These are phyloP conservation scores for Oryza rufipogon DNA, from an alignment of 176 grass and related monocot genomes.

Conservation along the genomic window DNA sequence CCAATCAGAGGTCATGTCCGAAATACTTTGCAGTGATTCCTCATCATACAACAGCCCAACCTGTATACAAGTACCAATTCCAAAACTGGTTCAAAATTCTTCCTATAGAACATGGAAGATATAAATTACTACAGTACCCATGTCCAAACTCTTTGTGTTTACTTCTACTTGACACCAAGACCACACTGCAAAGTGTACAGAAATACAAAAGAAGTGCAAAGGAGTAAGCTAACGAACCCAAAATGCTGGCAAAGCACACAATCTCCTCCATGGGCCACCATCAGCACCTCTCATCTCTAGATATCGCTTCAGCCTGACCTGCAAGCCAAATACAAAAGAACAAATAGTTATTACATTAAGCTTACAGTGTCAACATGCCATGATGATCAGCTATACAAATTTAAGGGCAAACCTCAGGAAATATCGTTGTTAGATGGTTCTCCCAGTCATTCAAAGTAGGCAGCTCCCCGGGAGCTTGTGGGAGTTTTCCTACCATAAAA, in stretches of 20 bases:
- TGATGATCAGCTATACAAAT: not conserved
- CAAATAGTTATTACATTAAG: slow-evolving; percentile 24
- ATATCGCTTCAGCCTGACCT: slow-evolving; percentile 99
- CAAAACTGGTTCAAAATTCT: not conserved
- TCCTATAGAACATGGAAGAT: not conserved
- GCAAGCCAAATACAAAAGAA: slow-evolving; percentile 36
- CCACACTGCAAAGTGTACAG: not conserved
- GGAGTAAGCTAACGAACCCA: slow-evolving; percentile 60
- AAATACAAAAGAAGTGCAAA: not conserved
- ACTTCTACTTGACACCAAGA: not conserved
- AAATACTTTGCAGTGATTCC: slow-evolving; percentile 78
- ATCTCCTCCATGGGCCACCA: slow-evolving; percentile 96
- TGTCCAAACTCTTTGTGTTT: not conserved
- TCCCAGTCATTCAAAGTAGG: slow-evolving; percentile 98
- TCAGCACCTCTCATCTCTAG: slow-evolving; percentile 99
- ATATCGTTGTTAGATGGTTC: slow-evolving; percentile 99
- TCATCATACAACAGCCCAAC: slow-evolving; percentile 93
- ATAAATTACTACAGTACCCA: not conserved
- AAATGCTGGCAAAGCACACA: slow-evolving; percentile 96
- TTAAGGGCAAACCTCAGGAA: slow-evolving; percentile 74
- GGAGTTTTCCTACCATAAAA: slow-evolving; percentile 97
- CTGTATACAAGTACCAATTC: slow-evolving; percentile 45
- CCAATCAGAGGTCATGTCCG: slow-evolving; percentile 94
- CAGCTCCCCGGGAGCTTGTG: slow-evolving; percentile 73
- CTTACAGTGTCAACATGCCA: slow-evolving; percentile 15